Percentiles rank a stretch among this genome's conserved stretches.
phyloP scores from a whole-genome alignment of 2,329 filamentous ascomycete genomes.

The Dothideomycetes sp. region DNA sequence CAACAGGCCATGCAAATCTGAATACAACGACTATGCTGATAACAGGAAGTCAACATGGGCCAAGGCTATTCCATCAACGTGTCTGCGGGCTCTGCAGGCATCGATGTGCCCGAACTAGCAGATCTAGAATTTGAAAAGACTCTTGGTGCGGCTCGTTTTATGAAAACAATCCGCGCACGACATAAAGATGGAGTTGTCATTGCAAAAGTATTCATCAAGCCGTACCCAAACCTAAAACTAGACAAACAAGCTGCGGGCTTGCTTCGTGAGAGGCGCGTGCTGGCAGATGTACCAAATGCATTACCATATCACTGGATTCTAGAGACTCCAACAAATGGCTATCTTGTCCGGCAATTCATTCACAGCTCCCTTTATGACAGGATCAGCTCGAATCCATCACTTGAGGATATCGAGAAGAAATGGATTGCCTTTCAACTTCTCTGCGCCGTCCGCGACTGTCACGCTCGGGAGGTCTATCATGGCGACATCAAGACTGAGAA shows the following conservation, averaged over 20 bases:
- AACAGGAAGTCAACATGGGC: constrained; percentile 54
- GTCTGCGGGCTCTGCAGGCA: constrained; percentile 81
- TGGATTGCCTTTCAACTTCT: constrained; percentile 95
- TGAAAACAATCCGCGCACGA: constrained; percentile 88
- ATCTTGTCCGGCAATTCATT: constrained; percentile 86
- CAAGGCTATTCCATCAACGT: constrained; percentile 94
- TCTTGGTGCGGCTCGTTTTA: constrained; percentile 82
- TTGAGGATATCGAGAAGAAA: constrained; percentile 97
- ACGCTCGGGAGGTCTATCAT: constrained; percentile 80
- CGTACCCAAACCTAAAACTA: constrained; percentile 42
- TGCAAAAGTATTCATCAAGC: constrained; percentile 91
- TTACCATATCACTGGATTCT: constrained; percentile 81
- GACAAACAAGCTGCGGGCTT: constrained; percentile 7
- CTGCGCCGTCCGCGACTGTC: constrained; percentile 84
- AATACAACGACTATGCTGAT: constrained; percentile 3
- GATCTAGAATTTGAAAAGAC: constrained; percentile 89
- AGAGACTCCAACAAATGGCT: constrained; percentile 84
- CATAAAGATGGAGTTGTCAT: constrained; percentile 86
- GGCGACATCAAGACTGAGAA: constrained; percentile 99
- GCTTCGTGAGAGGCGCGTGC: constrained; percentile 54
- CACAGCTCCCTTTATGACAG: constrained; percentile 97
- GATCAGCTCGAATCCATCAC: constrained; percentile 87
- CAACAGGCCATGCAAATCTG: neutral
- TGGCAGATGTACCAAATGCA: constrained; percentile 81
- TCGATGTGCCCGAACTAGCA: constrained; percentile 84